phyloP scores from a whole-genome alignment of 1,284 basidiomycete species.

The Cerrena zonata region DNA sequence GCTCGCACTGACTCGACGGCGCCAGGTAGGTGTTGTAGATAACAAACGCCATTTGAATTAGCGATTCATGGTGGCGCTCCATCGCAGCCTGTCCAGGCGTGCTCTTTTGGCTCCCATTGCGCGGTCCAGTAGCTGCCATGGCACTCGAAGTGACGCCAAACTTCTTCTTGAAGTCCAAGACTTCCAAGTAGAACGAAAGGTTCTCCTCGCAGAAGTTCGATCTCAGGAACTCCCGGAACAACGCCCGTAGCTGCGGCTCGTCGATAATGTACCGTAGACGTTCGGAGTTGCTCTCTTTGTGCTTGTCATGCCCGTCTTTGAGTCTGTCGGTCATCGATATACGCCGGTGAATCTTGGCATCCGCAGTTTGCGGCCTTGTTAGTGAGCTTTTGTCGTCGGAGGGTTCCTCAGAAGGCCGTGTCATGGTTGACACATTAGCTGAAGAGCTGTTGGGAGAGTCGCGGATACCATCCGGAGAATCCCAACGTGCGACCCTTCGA shows the following conservation, averaged over 20 bases:
- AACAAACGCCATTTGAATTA: slow-evolving; percentile 89
- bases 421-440: slow-evolving; percentile 44
- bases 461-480: slow-evolving; percentile 35
- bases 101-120: slow-evolving; percentile 36
- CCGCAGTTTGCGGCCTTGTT: slow-evolving; percentile 36
- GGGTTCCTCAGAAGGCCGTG: slow-evolving; percentile 39
- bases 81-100: slow-evolving; percentile 82
- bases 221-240: slow-evolving; percentile 93
- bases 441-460: slow-evolving; percentile 64
- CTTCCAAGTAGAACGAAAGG: slow-evolving; percentile 93
- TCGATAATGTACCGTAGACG: slow-evolving; percentile 89
- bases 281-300: slow-evolving; percentile 86
- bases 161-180: slow-evolving; percentile 92
- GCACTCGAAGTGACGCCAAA: slow-evolving; percentile 94
- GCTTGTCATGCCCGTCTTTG: slow-evolving; percentile 51
- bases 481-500: slow-evolving; percentile 79
- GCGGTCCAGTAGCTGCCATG: slow-evolving; percentile 49
- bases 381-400: slow-evolving; percentile 31
- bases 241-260: slow-evolving; percentile 80
- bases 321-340: slow-evolving; percentile 75
- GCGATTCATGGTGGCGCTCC: slow-evolving; percentile 93
- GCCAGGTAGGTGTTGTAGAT: slow-evolving; percentile 96
- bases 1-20: slow-evolving; percentile 88
- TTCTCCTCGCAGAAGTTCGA: slow-evolving; percentile 98
- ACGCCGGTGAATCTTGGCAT: slow-evolving; percentile 70